Conservation (phyloP, 371 early-diverging fungal species). For the Phascolomyces articulosus region DNA sequence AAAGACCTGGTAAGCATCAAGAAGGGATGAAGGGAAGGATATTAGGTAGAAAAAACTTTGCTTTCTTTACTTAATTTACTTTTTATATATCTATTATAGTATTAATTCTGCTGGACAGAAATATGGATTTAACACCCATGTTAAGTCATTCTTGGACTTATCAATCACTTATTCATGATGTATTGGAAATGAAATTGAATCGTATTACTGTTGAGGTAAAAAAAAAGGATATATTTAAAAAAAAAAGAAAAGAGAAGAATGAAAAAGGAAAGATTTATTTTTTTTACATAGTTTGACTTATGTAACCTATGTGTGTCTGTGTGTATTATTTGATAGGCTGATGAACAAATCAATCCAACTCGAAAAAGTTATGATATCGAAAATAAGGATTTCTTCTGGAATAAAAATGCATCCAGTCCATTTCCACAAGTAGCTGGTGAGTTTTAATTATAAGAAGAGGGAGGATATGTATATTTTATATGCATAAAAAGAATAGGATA, state of each 20-base stretch:
- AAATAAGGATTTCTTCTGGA: constrained; percentile 93
- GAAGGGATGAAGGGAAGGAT: background rate
- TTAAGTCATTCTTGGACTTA: constrained; percentile 99
- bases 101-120: constrained; percentile 93
- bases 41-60: too few species aligned
- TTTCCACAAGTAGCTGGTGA: constrained; percentile 97
- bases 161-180: constrained; percentile 95
- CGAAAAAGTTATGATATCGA: constrained; percentile 92
- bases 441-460: background rate
- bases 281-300: too few species aligned
- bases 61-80: too few species aligned
- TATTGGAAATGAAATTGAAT: constrained; percentile 92
- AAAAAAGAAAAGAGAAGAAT: background rate
- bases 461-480: background rate
- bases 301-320: too few species aligned
- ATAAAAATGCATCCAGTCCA: constrained; percentile 88
- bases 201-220: constrained; percentile 63
- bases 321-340: constrained; percentile 40
- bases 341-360: constrained; percentile 68
- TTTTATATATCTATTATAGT: too few species aligned
- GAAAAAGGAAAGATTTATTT: background rate
- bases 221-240: too few species aligned
- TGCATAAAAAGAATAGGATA: too few species aligned
- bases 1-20: constrained; percentile 52
- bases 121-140: constrained; percentile 95